phyloP scores from a whole-genome alignment of 2,329 filamentous ascomycete genomes.

The Penicillium sp. region DNA sequence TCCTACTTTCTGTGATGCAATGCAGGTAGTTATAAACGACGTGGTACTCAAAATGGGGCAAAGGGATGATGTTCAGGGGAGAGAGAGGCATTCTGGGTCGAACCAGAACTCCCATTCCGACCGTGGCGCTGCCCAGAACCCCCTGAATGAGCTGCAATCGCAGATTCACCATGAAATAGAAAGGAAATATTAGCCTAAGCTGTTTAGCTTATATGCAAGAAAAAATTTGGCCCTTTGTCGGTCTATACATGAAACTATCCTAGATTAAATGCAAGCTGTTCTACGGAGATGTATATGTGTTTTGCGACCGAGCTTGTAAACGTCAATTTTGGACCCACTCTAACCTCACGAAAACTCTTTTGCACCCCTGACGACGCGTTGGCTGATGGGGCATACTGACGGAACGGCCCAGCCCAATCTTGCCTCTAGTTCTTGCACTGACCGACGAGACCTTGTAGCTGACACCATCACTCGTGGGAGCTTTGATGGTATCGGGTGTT shows the following conservation, averaged over 20 bases:
- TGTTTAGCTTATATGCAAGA: too few relatives aligned
- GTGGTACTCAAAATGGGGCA: background rate
- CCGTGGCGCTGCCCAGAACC: background rate
- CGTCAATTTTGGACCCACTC: slow-evolving; percentile 2
- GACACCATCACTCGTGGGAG: background rate
- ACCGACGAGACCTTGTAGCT: background rate
- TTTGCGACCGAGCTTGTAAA: background rate
- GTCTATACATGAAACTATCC: background rate
- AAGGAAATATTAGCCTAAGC: too few relatives aligned
- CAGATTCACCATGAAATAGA: too few relatives aligned
- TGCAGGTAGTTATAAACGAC: background rate
- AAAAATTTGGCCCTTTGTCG: too few relatives aligned
- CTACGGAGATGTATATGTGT: background rate
- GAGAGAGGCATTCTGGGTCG: background rate
- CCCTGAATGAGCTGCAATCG: background rate
- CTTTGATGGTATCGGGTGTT: slow-evolving; percentile 4
- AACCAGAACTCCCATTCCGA: background rate
- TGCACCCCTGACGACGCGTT: slow-evolving; percentile 7
- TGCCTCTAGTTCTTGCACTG: background rate
- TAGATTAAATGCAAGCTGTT: background rate
- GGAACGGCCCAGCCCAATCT: background rate
- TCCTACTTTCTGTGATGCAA: too few relatives aligned
- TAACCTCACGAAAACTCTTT: slow-evolving; percentile 8
- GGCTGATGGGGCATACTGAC: slow-evolving; percentile 1
- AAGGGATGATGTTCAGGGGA: background rate